These are phyloP conservation scores for Zygoascus flipseniorum DNA, from an alignment of 805 yeast genomes.

Conservation along the genomic window DNA sequence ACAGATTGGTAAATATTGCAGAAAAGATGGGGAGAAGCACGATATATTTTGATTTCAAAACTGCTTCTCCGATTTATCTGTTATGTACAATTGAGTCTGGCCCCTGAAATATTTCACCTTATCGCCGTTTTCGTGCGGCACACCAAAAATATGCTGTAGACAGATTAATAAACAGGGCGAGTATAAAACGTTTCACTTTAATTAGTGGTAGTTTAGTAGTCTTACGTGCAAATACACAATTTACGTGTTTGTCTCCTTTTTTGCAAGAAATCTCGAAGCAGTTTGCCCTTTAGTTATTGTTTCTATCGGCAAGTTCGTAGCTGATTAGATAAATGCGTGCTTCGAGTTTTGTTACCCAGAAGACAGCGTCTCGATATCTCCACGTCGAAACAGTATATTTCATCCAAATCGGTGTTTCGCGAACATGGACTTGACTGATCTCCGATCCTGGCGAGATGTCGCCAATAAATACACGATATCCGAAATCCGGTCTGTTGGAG, in stretches of 20 bases:
- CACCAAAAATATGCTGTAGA: no score
- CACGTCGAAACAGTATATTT: background rate
- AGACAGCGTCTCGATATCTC: background rate
- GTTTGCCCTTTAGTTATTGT: background rate
- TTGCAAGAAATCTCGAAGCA: background rate
- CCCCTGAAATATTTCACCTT: no score
- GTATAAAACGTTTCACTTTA: background rate
- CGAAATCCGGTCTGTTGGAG: conserved; percentile 13
- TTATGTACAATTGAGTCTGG: no score
- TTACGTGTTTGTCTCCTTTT: background rate
- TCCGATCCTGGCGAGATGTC: conserved; percentile 14
- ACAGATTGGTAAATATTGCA: no score
- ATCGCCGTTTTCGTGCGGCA: no score
- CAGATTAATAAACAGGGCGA: no score
- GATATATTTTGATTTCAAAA: no score
- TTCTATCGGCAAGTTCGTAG: background rate
- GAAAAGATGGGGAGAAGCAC: no score
- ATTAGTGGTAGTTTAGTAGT: background rate
- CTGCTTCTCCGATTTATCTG: no score
- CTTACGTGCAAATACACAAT: background rate
- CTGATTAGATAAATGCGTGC: background rate
- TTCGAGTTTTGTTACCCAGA: background rate
- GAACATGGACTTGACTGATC: conserved; percentile 3
- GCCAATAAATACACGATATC: conserved; percentile 12
- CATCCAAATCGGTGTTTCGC: background rate